Percentiles rank a stretch among this genome's conserved stretches.
Conservation (phyloP, 2,329 filamentous ascomycete species). For the Juglanconis oblonga region DNA sequence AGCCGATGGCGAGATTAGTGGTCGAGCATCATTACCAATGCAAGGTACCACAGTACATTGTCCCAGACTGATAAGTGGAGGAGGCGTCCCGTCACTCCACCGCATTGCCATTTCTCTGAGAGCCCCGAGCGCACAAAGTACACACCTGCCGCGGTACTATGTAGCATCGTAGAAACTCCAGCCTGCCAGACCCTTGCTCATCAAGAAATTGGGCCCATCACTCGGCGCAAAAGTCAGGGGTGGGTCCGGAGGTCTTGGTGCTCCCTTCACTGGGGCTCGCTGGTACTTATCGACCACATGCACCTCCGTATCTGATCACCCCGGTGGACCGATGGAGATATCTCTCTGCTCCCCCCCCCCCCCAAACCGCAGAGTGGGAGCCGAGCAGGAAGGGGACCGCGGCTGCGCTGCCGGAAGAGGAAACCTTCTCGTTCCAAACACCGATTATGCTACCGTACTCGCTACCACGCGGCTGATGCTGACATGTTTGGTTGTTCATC, state of each 20-base stretch:
- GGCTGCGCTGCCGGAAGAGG: slow-evolving; percentile 8
- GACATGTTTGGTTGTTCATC: neutral
- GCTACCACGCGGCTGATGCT: neutral
- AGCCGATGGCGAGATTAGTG: neutral
- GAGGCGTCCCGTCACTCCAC: neutral
- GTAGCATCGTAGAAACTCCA: slow-evolving; percentile 5
- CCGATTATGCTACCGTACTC: neutral
- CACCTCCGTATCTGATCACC: slow-evolving; percentile 7
- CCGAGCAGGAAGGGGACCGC: neutral
- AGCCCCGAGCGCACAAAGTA: slow-evolving; percentile 11
- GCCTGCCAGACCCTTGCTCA: slow-evolving; percentile 12
- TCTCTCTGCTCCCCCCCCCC: neutral
- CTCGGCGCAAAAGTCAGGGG: slow-evolving; percentile 18
- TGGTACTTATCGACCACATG: neutral
- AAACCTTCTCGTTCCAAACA: slow-evolving; percentile 4
- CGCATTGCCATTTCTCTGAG: too few species aligned
- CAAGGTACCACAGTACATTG: neutral
- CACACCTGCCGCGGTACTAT: too few species aligned
- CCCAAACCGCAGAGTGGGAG: neutral
- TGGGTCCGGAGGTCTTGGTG: slow-evolving; percentile 2
- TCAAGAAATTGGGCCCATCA: slow-evolving; percentile 14
- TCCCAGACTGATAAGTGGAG: neutral
- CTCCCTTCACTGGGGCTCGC: neutral
- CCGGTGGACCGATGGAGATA: slow-evolving; percentile 9
- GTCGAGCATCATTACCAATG: neutral